These are phyloP conservation scores for Streptanthus diversifolius DNA, from an alignment of 345 rosid species.

Conservation along the genomic window DNA sequence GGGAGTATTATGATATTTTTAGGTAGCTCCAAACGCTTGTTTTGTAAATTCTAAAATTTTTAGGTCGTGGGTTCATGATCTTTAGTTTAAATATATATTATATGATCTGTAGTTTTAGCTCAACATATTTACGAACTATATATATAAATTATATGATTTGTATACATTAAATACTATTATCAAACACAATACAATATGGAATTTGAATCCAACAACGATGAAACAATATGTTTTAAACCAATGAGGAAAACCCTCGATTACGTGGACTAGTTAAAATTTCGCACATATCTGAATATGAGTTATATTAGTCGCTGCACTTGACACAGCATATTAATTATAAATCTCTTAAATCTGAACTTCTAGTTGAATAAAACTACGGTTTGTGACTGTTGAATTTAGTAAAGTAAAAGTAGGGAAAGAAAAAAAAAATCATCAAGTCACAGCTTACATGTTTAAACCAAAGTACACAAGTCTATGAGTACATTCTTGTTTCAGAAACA, in stretches of 20 bases:
- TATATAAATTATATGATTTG: neutral
- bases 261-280: neutral
- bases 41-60: neutral
- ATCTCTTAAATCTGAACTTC: neutral
- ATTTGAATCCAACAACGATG: neutral
- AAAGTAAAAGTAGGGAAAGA: neutral
- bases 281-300: neutral
- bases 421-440: neutral
- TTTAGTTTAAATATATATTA: neutral
- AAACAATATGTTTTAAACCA: neutral
- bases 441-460: neutral
- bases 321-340: neutral
- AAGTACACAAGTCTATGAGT: neutral
- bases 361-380: neutral
- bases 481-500: neutral
- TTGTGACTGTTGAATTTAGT: neutral
- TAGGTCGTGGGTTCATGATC: neutral
- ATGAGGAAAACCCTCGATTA: neutral
- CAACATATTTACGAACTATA: neutral
- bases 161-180: neutral
- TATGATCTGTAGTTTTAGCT: neutral
- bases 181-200: neutral
- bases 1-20: neutral
- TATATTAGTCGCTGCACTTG: neutral
- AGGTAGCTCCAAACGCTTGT: neutral